Evolutionary conservation across 768 basidiomycete genomes (phyloP), one percentile per base, ranked within the genome.

Genomic region (Coprinopsis marcescibilis): DNA sequence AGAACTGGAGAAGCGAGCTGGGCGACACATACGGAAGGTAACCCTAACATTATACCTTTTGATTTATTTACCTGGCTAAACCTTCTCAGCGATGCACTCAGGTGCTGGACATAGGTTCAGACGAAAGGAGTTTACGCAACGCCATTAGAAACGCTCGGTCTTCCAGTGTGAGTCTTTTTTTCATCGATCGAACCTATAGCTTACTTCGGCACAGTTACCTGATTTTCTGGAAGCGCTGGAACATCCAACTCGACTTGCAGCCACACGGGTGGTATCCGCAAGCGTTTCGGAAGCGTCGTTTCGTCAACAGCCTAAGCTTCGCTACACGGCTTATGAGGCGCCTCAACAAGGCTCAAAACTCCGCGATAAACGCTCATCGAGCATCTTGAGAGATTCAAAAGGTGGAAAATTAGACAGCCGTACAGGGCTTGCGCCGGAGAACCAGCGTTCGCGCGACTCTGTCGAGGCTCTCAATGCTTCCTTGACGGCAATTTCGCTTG

Each of bases 251-350:
- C 50, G 51, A 14, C 43, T 49, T 17, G 27, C 43, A n/a, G 50
- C 54, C 45, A 37, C 57, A 30, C n/a, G n/a, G n/a, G n/a, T n/a
- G n/a, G n/a, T n/a, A n/a, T 40, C 52, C 37, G 33, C 50, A 45
- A 30, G 30, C 30, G 24, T 39, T 36, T 53, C 52, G 10, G 50
- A 10, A 40, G 21, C 51, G 35, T 43, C 52, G 24, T 39, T 52
- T 17, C 35, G 32, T 26, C 37, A 43, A 32, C 48, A 66, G 12
- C 71, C 63, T 51, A 77, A 78, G 57, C 66, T 89, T 43, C 75
- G 82, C 55, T 89, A 89, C 55, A 67, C 74, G 12, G 81, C 85
- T 24, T 89, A 89, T 57, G 85, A 80, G 19, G 56, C 78, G 1
- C 85, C 86, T 19, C 72, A 68, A 46, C 68, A 71, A 13, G 63